Percentiles rank a stretch among this genome's conserved stretches.
Conservation (phyloP, 2,329 filamentous ascomycete genomes). For the Blastomyces silverae region DNA sequence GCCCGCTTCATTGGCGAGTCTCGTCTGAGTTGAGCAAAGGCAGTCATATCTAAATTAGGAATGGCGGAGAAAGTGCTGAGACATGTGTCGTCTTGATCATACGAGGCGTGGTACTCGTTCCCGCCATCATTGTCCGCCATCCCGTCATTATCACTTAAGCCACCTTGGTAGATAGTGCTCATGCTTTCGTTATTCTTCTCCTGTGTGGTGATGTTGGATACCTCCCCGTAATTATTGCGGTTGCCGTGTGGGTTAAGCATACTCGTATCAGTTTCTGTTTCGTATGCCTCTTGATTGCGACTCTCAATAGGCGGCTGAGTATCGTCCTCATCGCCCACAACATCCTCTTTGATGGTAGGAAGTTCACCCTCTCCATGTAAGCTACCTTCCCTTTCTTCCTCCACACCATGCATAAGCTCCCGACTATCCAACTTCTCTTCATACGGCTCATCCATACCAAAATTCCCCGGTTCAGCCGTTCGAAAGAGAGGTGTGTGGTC, state of each 20-base stretch:
- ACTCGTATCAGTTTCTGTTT: neutral
- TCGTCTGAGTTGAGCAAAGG: constrained; percentile 63
- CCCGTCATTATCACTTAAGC: constrained; percentile 23
- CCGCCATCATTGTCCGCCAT: constrained; percentile 24
- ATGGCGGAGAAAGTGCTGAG: constrained; percentile 87
- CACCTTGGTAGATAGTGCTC: constrained; percentile 36
- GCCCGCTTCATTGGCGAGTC: constrained; percentile 53
- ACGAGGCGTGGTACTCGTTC: constrained; percentile 7
- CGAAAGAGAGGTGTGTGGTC: neutral
- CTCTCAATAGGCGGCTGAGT: neutral
- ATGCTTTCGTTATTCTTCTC: constrained; percentile 39
- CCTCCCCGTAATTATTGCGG: constrained; percentile 20
- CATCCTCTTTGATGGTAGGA: constrained; percentile 1
- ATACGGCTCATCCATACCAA: neutral
- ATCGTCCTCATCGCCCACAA: neutral
- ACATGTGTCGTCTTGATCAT: constrained; percentile 39
- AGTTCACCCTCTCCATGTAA: neutral
- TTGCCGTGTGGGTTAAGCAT: neutral
- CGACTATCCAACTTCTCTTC: constrained; percentile 11
- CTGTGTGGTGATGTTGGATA: constrained; percentile 34
- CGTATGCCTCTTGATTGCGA: neutral
- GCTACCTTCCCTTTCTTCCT: constrained; percentile 11
- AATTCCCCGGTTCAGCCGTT: neutral
- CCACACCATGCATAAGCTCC: constrained; percentile 7
- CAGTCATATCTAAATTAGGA: constrained; percentile 67